Base-by-base conservation (phyloP, 2,329 filamentous ascomycete genomes). In the Penicillium sp. region DNA sequence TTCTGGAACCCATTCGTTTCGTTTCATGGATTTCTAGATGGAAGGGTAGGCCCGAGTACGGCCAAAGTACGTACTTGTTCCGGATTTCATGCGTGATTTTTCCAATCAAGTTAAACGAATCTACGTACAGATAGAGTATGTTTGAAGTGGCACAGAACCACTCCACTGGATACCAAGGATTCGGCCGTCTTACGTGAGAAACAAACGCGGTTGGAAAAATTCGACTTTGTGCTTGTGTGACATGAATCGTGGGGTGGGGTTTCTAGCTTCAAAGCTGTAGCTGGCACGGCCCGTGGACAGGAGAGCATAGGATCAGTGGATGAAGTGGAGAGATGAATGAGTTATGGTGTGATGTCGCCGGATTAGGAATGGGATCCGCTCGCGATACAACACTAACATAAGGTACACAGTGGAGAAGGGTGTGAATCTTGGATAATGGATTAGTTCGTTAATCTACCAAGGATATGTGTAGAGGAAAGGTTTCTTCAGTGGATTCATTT, bases 221-320 rank as follows among this genome's bases (percentile, higher is more conserved):
- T 16, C 14, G 5, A 33, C 14, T 16, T 7, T 16, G 31, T 33
- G 39, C n/a, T 42, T 23, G 39, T 42, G 19, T 9, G 19, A 42
- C 39, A 21, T 23, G 10, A 42, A 6, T 42, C 9, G 39, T 6
- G 19, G 23, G 39, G 19, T 21, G 26, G 26, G 21, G 13, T 16
- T 2, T 45, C 23, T 43, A 37, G 29, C 33, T 50, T 26, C 16
- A 19, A n/a, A 51, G 53, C 43, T 47, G 25, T 47, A 60, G 54
- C 58, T 60, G 58, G 58, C 52, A 54, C 58, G 58, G 58, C 58
- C 58, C 58, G 58, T 58, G 48, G 54, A 53, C 46, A 42, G 47
- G 23, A 35, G 19, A 23, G 25, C 23, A 25, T 5, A 27, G 35
- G 35, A 37, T 42, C 33, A 46, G 27, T 42, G 47, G 14, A 55